phyloP scores from a whole-genome alignment of 1,139 yeast genomes.

The Geotrichum phurueaensis region DNA sequence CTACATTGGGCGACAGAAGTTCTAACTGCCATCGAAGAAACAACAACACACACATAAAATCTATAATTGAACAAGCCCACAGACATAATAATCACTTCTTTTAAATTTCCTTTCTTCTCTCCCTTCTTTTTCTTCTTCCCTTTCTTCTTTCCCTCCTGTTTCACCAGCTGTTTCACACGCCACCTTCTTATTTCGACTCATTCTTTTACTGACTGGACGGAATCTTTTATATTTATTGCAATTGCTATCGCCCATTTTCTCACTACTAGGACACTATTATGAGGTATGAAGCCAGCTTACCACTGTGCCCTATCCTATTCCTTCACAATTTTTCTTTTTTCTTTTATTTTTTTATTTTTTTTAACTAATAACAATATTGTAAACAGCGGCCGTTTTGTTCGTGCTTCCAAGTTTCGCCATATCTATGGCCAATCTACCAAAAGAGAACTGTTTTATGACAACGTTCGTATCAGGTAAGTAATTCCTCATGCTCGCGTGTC shows the following conservation, averaged over 20 bases:
- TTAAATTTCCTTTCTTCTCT: not conserved
- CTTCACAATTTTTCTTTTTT: not conserved
- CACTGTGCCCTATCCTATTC: not conserved
- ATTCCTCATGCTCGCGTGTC: not conserved
- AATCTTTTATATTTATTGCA: not conserved
- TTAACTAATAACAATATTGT: not conserved
- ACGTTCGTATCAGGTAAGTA: constrained; percentile 45
- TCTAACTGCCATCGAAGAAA: not conserved
- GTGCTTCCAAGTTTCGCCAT: constrained; percentile 94
- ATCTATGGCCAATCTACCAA: constrained; percentile 90
- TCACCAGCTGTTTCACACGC: not conserved
- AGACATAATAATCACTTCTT: not conserved
- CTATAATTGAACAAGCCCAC: not conserved
- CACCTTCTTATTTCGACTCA: not conserved
- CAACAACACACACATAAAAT: not conserved
- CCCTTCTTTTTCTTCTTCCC: not conserved
- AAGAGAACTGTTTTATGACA: constrained; percentile 83
- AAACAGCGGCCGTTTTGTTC: constrained; percentile 81
- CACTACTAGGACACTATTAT: not conserved
- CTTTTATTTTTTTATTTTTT: not conserved
- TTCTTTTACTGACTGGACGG: not conserved
- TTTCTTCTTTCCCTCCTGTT: not conserved
- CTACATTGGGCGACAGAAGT: not conserved
- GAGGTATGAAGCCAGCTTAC: not conserved
- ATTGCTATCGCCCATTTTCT: not conserved